These are phyloP conservation scores for Eleusine indica DNA, from an alignment of 176 grass and related monocot genomes.

Conservation along the genomic window DNA sequence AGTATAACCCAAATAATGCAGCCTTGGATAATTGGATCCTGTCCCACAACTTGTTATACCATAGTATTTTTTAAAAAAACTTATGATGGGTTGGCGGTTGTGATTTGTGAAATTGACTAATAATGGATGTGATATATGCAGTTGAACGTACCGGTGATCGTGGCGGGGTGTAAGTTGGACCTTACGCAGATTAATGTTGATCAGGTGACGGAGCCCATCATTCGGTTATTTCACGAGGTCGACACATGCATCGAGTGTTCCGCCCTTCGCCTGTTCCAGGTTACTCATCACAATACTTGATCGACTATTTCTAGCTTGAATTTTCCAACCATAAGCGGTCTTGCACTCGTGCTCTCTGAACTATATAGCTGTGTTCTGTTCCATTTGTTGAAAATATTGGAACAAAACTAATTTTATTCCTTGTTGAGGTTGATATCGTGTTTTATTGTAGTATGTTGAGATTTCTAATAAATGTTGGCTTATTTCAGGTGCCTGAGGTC, in stretches of 20 bases:
- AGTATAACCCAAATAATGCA: not conserved
- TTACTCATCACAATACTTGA: not conserved
- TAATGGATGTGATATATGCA: slow-evolving; percentile 25
- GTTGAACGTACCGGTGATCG: slow-evolving; percentile 74
- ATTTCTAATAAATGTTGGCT: not conserved
- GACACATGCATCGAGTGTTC: slow-evolving; percentile 99
- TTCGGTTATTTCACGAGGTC: slow-evolving; percentile 85
- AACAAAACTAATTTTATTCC: too few species aligned
- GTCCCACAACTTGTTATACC: too few species aligned
- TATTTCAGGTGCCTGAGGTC: slow-evolving; percentile 76
- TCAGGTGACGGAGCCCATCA: slow-evolving; percentile 94
- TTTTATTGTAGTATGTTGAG: not conserved
- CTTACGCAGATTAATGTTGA: slow-evolving; percentile 76
- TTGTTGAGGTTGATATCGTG: too few species aligned
- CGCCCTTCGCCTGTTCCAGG: slow-evolving; percentile 93
- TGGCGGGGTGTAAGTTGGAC: slow-evolving; percentile 98
- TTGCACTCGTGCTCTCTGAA: too few species aligned
- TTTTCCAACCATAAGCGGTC: too few species aligned
- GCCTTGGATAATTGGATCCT: too few species aligned
- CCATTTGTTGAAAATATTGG: too few species aligned
- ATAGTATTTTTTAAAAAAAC: too few species aligned
- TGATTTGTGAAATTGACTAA: slow-evolving; percentile 20
- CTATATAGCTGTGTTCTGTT: too few species aligned
- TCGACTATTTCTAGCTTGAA: not conserved
- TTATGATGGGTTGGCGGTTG: not conserved